Conservation (phyloP, 208 protist genomes). For the Acanthamoeba triangularis region DNA sequence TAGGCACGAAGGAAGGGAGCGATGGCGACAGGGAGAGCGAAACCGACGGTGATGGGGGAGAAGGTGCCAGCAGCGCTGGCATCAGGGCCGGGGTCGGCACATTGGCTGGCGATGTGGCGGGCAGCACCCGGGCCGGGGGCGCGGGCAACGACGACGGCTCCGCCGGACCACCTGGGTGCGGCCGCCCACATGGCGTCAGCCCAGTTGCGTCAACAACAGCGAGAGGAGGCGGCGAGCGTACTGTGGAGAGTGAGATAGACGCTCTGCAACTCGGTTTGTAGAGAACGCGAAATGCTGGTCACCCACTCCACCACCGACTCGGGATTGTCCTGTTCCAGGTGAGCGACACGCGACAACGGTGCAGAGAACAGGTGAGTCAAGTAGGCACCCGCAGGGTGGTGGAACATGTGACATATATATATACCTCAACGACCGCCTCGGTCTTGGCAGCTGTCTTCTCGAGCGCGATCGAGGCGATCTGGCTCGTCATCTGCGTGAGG, state of each 20-base stretch:
- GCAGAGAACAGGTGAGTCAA: not conserved
- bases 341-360: not conserved
- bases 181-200: not conserved
- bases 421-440: not conserved
- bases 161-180: not conserved
- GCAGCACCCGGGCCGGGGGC: not conserved
- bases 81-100: not conserved
- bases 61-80: not conserved
- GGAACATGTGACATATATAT: too few relatives aligned
- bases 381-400: too few relatives aligned
- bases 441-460: not conserved
- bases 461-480: slow-evolving; percentile 50
- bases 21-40: not conserved
- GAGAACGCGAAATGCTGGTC: slow-evolving; percentile 49
- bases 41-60: not conserved
- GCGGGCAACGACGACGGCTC: not conserved
- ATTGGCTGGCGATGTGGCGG: not conserved
- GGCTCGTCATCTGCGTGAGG: slow-evolving; percentile 67
- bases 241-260: slow-evolving; percentile 34
- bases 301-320: slow-evolving; percentile 48
- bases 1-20: not conserved
- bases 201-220: not conserved
- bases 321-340: not conserved
- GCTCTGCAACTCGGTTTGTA: slow-evolving; percentile 59
- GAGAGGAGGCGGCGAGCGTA: not conserved